Evolutionary conservation across 2,329 filamentous ascomycete genomes (phyloP), one percentile per base, ranked within the genome.

Genomic region (Fusarium drepaniforme): DNA sequence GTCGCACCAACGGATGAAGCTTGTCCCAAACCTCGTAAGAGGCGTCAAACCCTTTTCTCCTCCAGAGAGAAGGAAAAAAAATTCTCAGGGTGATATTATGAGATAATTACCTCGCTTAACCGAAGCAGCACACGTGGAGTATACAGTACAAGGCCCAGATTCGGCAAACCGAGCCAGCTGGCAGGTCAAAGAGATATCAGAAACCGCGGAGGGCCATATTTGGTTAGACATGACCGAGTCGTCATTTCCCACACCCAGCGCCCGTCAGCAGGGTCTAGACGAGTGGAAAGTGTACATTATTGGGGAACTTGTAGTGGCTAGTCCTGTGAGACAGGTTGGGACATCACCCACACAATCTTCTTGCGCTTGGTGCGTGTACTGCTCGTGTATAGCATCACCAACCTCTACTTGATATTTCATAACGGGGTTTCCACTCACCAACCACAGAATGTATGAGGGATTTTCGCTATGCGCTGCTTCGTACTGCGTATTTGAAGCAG

Each of bases 301-400:
- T 53, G 58, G 33, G 30, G 5, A n/a, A n/a, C 59, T 66, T 69
- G 73, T 76, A 76, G 71, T 61, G 42, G 60, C 38, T 46, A 23
- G n/a, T 28, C 18, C 30, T 40, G 18, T 66, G 59, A 74, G 75
- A 71, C 66, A 18, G 46, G 21, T 18, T 37, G 49, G 63, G 71
- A 74, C 71, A 8, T 72, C 64, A 72, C 73, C 74, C 56, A 67
- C 73, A 72, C 74, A 53, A 76, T 42, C 23, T 70, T 70, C 37
- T 72, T 21, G 71, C 74, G 51, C 71, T 38, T 25, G 23, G 64
- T 42, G 60, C 40, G 49, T 57, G 74, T 76, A 76, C 71, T 64
- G 60, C 35, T 67, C 67, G 63, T 74, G 74, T 76, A 76, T 66
- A 76, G 68, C 74, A 21, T 76, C 73, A 70, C 51, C 53, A 40